Conservation (phyloP, 2,329 filamentous ascomycete genomes). For the Pyricularia sp. region DNA sequence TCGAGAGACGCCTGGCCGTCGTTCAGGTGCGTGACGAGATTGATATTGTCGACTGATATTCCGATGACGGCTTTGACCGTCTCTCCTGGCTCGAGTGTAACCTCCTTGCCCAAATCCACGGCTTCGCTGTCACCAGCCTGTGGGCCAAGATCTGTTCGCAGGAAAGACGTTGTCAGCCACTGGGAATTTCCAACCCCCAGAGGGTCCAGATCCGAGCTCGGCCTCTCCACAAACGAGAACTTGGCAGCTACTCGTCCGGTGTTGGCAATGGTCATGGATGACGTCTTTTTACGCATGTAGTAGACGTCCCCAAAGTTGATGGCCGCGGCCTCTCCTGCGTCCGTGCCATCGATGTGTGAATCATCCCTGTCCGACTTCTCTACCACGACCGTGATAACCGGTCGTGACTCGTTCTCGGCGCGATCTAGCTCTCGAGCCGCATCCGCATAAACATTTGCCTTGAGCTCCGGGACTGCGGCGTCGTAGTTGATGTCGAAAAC, state of each 20-base stretch:
- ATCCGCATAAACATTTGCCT: constrained; percentile 71
- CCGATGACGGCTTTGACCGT: constrained; percentile 59
- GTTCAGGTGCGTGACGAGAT: constrained; percentile 59
- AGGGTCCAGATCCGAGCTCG: constrained; percentile 31
- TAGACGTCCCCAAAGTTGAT: constrained; percentile 69
- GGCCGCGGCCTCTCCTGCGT: constrained; percentile 21
- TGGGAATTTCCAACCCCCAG: constrained; percentile 15
- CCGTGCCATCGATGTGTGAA: neutral
- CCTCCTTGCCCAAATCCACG: constrained; percentile 33
- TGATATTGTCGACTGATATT: constrained; percentile 49
- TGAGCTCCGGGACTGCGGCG: constrained; percentile 72
- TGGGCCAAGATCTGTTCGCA: constrained; percentile 28
- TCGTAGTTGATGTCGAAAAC: constrained; percentile 78
- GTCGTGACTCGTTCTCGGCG: constrained; percentile 38
- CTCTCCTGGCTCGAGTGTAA: constrained; percentile 74
- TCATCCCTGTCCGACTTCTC: constrained; percentile 36
- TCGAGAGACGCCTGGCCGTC: constrained; percentile 53
- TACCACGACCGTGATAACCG: constrained; percentile 41
- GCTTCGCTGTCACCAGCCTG: constrained; percentile 17
- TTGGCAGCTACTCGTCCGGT: constrained; percentile 72
- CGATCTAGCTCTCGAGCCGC: constrained; percentile 80
- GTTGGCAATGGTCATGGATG: constrained; percentile 76
- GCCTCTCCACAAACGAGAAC: constrained; percentile 67
- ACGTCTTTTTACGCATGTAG: constrained; percentile 52
- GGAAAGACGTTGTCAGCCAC: constrained; percentile 63